These are phyloP conservation scores for Colletotrichum chrysophilum DNA, from an alignment of 2,329 filamentous ascomycete genomes.

Conservation along the genomic window DNA sequence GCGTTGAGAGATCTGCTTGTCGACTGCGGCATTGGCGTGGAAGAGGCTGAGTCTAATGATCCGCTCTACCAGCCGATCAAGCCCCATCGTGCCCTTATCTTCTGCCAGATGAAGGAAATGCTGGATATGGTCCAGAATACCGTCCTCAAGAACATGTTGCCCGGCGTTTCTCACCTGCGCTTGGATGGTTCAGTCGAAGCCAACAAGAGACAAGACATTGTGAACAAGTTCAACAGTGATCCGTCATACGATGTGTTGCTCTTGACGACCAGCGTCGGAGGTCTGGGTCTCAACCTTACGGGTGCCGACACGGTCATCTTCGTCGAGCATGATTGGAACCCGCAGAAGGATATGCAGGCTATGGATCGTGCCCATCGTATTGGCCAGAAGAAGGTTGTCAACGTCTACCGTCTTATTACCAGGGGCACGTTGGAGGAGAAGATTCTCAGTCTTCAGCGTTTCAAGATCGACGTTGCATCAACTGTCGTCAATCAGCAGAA, in stretches of 20 bases:
- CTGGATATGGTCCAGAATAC: constrained; percentile 97
- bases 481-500: constrained; percentile 99
- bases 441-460: constrained; percentile 95
- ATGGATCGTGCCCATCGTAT: constrained; percentile 99
- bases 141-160: constrained; percentile 88
- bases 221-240: constrained; percentile 98
- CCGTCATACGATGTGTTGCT: constrained; percentile 95
- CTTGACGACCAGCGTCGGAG: constrained; percentile 93
- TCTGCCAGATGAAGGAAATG: constrained; percentile 99
- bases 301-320: constrained; percentile 99
- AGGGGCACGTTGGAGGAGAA: constrained; percentile 97
- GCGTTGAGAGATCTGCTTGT: constrained; percentile 91
- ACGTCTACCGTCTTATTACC: constrained; percentile 96
- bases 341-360: constrained; percentile 96
- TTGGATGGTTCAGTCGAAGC: constrained; percentile 93
- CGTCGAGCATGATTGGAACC: constrained; percentile 99
- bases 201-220: constrained; percentile 92
- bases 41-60: constrained; percentile 65
- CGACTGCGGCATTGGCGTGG: constrained; percentile 94
- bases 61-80: constrained; percentile 83
- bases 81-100: constrained; percentile 92
- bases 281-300: constrained; percentile 91
- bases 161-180: constrained; percentile 90
- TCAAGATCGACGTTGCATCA: constrained; percentile 98
- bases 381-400: constrained; percentile 99